Evolutionary conservation across 2,329 filamentous ascomycete species (phyloP).

Genomic region (Lomentospora prolificans): DNA sequence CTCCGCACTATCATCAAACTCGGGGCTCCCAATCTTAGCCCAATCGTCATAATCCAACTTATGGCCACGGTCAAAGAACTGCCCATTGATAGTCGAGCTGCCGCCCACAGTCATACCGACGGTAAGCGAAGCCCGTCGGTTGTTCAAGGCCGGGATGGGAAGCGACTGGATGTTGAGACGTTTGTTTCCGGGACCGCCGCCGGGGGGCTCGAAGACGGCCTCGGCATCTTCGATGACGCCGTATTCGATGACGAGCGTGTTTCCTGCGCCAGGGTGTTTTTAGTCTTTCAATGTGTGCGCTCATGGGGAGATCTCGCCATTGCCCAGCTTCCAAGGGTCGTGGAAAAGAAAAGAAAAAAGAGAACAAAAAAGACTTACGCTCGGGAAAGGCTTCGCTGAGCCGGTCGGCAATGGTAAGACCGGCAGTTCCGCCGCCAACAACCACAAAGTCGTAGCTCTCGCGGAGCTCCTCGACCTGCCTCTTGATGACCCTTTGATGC

Average conservation of each 20-base stretch:
- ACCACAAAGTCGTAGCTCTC: slow-evolving; percentile 48
- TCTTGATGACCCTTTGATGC: slow-evolving; percentile 4
- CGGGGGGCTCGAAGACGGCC: slow-evolving; percentile 19
- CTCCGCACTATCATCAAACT: slow-evolving; percentile 13
- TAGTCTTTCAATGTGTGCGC: no score
- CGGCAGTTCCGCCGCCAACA: slow-evolving; percentile 52
- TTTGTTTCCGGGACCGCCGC: slow-evolving; percentile 13
- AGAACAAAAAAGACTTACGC: neutral
- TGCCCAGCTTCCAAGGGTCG: neutral
- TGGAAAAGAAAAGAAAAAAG: neutral
- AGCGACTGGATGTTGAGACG: slow-evolving; percentile 16
- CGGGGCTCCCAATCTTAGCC: slow-evolving; percentile 19
- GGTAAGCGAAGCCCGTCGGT: slow-evolving; percentile 16
- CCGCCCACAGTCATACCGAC: slow-evolving; percentile 26
- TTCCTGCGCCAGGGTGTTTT: no score
- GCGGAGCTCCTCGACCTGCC: slow-evolving; percentile 6
- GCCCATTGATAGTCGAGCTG: slow-evolving; percentile 26
- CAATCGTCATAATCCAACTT: slow-evolving; percentile 26
- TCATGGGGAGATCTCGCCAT: no score
- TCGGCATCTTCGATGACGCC: slow-evolving; percentile 15
- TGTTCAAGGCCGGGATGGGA: slow-evolving; percentile 17
- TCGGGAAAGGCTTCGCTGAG: slow-evolving; percentile 31
- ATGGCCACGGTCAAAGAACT: slow-evolving; percentile 27
- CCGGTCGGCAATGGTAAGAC: slow-evolving; percentile 48
- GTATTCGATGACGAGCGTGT: slow-evolving; percentile 14